A percentile compares a stretch with the other conserved stretches of the same genome.
These are phyloP conservation scores for Castanopsis chinensis DNA, from an alignment of 306 rosid genomes.

Conservation along the genomic window DNA sequence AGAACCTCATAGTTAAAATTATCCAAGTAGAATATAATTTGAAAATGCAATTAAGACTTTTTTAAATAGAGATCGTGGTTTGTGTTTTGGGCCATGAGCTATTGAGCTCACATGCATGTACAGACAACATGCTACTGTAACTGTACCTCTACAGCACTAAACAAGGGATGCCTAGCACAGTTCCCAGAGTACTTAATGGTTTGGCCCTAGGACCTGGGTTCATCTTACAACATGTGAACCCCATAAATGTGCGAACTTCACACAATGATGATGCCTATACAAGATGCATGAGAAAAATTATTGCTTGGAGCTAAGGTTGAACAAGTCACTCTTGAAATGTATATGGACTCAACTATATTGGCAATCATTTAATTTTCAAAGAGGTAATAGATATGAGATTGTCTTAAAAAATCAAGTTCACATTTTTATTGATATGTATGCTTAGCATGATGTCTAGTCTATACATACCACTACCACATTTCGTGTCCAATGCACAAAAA, in stretches of 20 bases:
- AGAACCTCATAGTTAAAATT: background rate
- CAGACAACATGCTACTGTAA: background rate
- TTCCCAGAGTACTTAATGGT: background rate
- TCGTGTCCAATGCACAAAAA: background rate
- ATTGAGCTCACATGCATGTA: background rate
- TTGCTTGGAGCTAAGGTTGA: too few species aligned
- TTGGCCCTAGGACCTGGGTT: background rate
- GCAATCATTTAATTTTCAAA: background rate
- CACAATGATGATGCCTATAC: too few species aligned
- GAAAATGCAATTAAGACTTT: background rate
- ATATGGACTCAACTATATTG: background rate
- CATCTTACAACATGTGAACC: too few species aligned
- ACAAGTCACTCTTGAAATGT: background rate
- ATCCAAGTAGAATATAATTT: background rate
- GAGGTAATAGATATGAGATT: background rate
- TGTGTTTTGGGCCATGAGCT: background rate
- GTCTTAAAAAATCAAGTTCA: background rate
- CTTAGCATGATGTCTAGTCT: background rate
- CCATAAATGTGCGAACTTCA: too few species aligned
- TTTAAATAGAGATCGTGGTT: background rate
- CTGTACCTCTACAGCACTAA: background rate
- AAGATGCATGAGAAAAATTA: too few species aligned
- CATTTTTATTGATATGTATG: conserved; percentile 5
- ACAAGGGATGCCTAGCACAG: background rate
- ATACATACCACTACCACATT: background rate